Evolutionary conservation across 148 eudicot genomes (phyloP).

Genomic region (Rheum nobile): DNA sequence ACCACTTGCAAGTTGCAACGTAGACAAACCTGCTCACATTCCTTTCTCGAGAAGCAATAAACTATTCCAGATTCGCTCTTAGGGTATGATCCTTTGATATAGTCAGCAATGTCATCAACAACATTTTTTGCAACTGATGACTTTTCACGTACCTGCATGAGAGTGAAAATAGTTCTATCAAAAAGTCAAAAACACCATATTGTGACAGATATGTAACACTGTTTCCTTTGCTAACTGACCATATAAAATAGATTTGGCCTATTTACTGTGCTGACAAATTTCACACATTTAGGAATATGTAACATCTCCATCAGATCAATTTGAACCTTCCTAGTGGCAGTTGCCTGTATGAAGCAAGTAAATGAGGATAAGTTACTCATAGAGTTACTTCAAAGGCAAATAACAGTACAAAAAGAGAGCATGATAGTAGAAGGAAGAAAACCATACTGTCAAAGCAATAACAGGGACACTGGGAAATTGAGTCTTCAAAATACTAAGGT

Average conservation of each 20-base stretch:
- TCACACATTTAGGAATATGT: conserved; percentile 72
- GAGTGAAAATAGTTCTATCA: conserved; percentile 6
- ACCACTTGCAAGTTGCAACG: background rate
- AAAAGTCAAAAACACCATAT: background rate
- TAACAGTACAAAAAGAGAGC: background rate
- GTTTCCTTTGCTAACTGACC: conserved; percentile 27
- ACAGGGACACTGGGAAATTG: conserved; percentile 89
- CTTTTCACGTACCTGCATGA: conserved; percentile 74
- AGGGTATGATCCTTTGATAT: conserved; percentile 64
- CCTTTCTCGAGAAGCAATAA: conserved; percentile 95
- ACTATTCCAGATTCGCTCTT: conserved; percentile 95
- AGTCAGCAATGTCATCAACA: conserved; percentile 85
- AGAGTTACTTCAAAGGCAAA: background rate
- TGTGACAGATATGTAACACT: background rate
- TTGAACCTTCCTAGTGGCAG: conserved; percentile 97
- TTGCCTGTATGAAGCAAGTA: conserved; percentile 40
- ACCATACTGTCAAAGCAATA: conserved; percentile 84
- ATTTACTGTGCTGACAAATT: conserved; percentile 88
- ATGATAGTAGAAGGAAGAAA: background rate
- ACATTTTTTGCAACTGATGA: conserved; percentile 78
- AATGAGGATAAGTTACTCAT: background rate
- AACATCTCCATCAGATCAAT: conserved; percentile 89
- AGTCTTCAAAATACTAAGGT: conserved; percentile 94
- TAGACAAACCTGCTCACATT: conserved; percentile 77
- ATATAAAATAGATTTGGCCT: conserved; percentile 93